These are phyloP conservation scores for Scheffersomyces stipitis DNA, from an alignment of 805 yeast genomes.

Conservation along the genomic window DNA sequence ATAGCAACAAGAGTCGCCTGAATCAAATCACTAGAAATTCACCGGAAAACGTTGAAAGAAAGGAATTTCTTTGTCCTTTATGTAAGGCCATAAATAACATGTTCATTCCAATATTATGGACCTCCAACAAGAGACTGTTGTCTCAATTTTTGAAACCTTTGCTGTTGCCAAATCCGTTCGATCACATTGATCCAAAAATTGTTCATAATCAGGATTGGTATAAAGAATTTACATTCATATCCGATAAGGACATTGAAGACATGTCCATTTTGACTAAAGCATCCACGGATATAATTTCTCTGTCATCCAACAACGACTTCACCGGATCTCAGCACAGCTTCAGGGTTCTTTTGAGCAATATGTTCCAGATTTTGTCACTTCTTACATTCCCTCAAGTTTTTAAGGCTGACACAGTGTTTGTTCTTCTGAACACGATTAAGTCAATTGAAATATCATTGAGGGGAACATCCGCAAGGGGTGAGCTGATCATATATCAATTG, in stretches of 20 bases:
- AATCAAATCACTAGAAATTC: slow-evolving; percentile 78
- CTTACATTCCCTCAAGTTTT: slow-evolving; percentile 39
- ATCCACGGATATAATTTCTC: slow-evolving; percentile 29
- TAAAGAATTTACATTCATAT: slow-evolving; percentile 15
- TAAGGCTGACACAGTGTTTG: slow-evolving; percentile 32
- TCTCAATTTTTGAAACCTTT: slow-evolving; percentile 16
- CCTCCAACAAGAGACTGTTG: slow-evolving; percentile 41
- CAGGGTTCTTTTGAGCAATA: slow-evolving; percentile 27
- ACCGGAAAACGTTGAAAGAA: slow-evolving; percentile 69
- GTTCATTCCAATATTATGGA: slow-evolving; percentile 75
- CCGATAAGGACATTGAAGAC: slow-evolving; percentile 22
- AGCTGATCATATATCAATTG: slow-evolving; percentile 53
- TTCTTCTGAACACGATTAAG: slow-evolving; percentile 57
- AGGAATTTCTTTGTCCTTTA: slow-evolving; percentile 84
- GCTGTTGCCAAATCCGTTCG: slow-evolving; percentile 10
- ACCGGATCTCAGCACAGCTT: slow-evolving; percentile 24
- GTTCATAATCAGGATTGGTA: slow-evolving; percentile 25
- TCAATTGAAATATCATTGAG: slow-evolving; percentile 66
- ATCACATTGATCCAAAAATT: slow-evolving; percentile 10
- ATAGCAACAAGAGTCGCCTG: slow-evolving; percentile 53
- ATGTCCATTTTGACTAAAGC: slow-evolving; percentile 23
- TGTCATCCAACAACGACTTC: slow-evolving; percentile 7
- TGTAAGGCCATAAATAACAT: slow-evolving; percentile 85
- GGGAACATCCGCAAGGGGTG: slow-evolving; percentile 44
- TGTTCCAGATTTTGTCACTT: slow-evolving; percentile 34